Base-by-base conservation (phyloP, 2,329 filamentous ascomycete species). In the Fusarium coicis region DNA sequence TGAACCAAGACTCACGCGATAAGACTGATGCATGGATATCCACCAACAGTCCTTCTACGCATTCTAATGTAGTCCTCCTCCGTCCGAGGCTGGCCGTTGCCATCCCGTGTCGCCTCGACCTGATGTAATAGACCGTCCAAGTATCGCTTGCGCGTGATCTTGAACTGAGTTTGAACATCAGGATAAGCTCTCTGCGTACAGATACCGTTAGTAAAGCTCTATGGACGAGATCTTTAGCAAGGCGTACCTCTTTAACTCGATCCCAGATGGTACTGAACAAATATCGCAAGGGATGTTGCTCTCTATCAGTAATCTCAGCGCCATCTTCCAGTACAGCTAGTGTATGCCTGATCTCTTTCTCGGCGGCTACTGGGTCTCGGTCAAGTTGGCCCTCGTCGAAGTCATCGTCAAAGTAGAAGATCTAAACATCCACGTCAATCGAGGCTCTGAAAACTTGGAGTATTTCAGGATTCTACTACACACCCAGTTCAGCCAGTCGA, bases 401-500 rank as follows among this genome's bases (percentile, higher is more conserved):
- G 11, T 54, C 52, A 4, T 54, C 52, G 16, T 54, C 36, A 42
- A 55, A 42, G 26, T 55, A 42, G 8, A 32, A 55, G 52, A 55
- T 55, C 52, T 54, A 14, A 18, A 1, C 7, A n/a, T 4, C 7
- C 23, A 21, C 1, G 14, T 21, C n/a, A 53, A 18, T 53, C 9
- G 7, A 2, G 8, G 12, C 23, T 6, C 12, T 21, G 2, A 3
- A 2, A 36, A 1, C 10, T 11, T 8, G 7, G 10, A 18, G 15
- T 23, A 21, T 23, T 5, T 30, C 0, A 5, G 2, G 1, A 5
- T 16, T 12, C 7, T 40, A 10, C 8, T 4, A 3, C 36, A 0
- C 23, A 54, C 52, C 36, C 52, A 54, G 11, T 42, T 54, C 21
- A 54, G 16, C 52, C 52, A 42, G 36, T 54, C 52, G 3, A 54